Evolutionary conservation across 176 grass and related monocot species (phyloP), one percentile per base, ranked within the genome.

Genomic region (Musa troglodytarum): DNA sequence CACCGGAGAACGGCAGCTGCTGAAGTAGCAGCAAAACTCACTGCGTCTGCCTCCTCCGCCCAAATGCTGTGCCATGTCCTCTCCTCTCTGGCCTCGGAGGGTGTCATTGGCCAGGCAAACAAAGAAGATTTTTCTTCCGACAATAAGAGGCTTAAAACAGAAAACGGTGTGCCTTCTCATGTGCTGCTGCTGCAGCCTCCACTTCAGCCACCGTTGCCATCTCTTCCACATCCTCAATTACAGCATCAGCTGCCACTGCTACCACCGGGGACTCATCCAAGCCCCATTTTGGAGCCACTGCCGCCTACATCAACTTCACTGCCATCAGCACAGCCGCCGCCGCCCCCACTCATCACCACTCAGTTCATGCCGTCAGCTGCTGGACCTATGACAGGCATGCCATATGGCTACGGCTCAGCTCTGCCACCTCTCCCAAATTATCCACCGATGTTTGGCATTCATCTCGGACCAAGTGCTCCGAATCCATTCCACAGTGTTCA

Each of bases 61-160:
- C 70, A 88, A 73, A 78, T 81, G 61, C 61, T 62, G 21, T 81
- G 79, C 67, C 50, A 70, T 52, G 76, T 69, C 69, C 74, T 89
- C 19, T 81, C 87, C 75, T 88, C 83, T 83, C 76, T 71, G 58
- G 81, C 66, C 28, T 82, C 85, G 15, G 83, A 83, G 12, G 85
- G 69, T 25, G 81, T 63, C 49, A 76, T 75, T 43, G 76, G 54
- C 6, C 78, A 80, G 75, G 67, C 85, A 76, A 63, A 73, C 65
- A 76, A 78, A 53, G 62, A 77, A 65, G 74, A 85, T 23, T 63
- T 80, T 68, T 54, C 83, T 57, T 26, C 70, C 63, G 61, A 17
- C 64, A 76, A 51, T 53, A 92, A 88, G 78, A 83, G 67, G 81
- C 75, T 72, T 54, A 88, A 86, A 51, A 24, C 76, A 69, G 74